Percentiles rank a stretch among this genome's conserved stretches.
Evolutionary conservation across 2,329 filamentous ascomycete species (phyloP).

Genomic region (Fusarium caatingaense): DNA sequence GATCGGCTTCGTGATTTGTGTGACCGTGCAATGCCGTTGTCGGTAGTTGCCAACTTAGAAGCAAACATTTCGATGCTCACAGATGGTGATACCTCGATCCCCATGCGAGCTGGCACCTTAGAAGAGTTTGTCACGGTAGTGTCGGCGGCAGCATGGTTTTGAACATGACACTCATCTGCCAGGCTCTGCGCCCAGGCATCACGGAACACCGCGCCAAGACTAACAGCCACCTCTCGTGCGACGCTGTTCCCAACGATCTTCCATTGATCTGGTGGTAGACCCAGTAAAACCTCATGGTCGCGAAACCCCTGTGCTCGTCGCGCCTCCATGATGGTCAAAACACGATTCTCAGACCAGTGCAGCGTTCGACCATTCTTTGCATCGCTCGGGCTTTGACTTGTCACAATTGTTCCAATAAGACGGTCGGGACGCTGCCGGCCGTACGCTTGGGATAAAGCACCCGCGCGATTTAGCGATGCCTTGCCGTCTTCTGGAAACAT

Average conservation of each 20-base stretch:
- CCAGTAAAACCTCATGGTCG: conserved; percentile 77
- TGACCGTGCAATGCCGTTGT: neutral
- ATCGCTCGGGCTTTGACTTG: conserved; percentile 62
- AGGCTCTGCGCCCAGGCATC: conserved; percentile 60
- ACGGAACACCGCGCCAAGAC: conserved; percentile 71
- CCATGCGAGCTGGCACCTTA: neutral
- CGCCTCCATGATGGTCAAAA: conserved; percentile 73
- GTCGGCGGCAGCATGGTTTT: neutral
- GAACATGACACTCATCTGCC: conserved; percentile 23
- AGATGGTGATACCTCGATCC: conserved; percentile 22
- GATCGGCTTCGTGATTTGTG: conserved; percentile 16
- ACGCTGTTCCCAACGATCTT: conserved; percentile 82
- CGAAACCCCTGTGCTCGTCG: conserved; percentile 76
- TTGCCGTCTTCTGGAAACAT: conserved; percentile 52
- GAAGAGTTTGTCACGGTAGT: neutral
- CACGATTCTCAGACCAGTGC: conserved; percentile 74
- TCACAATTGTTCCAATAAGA: conserved; percentile 73
- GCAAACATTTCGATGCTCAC: conserved; percentile 13
- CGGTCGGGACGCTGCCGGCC: conserved; percentile 62
- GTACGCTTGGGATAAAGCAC: conserved; percentile 59
- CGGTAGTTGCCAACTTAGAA: conserved; percentile 11
- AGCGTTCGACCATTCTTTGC: conserved; percentile 64
- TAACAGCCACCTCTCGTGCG: conserved; percentile 73
- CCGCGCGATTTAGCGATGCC: conserved; percentile 52
- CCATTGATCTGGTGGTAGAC: conserved; percentile 65